These are phyloP conservation scores for Cystofilobasidium bisporidii DNA, from an alignment of 768 basidiomycete species.

Conservation along the genomic window DNA sequence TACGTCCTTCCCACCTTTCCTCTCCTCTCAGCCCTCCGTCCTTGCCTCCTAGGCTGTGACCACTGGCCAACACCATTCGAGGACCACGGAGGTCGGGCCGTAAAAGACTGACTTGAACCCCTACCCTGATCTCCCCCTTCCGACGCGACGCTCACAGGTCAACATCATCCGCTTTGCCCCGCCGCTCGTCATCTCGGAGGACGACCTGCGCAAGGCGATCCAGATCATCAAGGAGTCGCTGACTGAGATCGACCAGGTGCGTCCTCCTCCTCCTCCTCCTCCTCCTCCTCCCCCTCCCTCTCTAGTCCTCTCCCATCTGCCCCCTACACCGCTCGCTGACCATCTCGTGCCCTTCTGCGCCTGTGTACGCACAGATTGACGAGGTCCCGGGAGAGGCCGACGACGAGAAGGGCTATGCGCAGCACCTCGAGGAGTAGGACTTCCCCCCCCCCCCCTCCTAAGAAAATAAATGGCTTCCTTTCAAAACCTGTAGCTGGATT, in stretches of 20 bases:
- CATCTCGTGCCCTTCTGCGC: too few species aligned
- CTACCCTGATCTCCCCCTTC: background rate
- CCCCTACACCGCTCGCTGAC: too few species aligned
- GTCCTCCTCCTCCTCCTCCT: background rate
- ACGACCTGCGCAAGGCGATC: conserved; percentile 65
- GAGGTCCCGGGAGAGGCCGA: conserved; percentile 27
- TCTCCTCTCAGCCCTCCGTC: background rate
- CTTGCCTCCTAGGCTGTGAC: background rate
- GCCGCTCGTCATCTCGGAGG: conserved; percentile 85
- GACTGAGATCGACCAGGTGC: conserved; percentile 59
- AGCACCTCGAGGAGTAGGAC: conserved; percentile 17
- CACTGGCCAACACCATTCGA: too few species aligned
- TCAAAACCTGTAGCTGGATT: too few species aligned
- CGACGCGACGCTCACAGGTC: background rate
- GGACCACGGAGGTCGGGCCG: too few species aligned
- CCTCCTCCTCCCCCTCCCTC: too few species aligned
- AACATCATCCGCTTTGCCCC: conserved; percentile 89
- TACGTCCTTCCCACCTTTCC: conserved; percentile 43
- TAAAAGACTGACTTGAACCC: too few species aligned
- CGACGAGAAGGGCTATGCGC: conserved; percentile 26
- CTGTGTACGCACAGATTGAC: conserved; percentile 12
- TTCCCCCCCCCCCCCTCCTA: too few species aligned
- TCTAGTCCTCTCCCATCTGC: too few species aligned
- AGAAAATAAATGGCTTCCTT: too few species aligned
- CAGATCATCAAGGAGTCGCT: conserved; percentile 66